Conservation (phyloP, 2,329 filamentous ascomycete species). For the Parastagonospora nodorum region DNA sequence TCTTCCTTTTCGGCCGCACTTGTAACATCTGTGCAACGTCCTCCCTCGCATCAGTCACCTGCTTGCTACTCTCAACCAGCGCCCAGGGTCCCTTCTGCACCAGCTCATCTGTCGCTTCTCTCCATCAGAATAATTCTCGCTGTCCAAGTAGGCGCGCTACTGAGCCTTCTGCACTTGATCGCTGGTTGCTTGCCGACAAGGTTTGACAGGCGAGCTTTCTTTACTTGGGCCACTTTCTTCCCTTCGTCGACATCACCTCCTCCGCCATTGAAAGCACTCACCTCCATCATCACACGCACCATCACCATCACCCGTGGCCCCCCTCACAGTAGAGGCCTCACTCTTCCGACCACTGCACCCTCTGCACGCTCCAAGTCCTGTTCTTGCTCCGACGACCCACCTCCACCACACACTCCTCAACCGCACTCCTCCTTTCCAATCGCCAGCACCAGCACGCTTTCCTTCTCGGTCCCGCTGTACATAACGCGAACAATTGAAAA, state of each 20-base stretch:
- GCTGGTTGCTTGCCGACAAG: conserved; percentile 38
- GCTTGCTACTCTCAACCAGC: conserved; percentile 17
- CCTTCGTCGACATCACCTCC: conserved; percentile 34
- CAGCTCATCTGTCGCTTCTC: conserved; percentile 18
- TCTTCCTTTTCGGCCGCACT: conserved; percentile 25
- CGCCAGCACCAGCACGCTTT: conserved; percentile 85
- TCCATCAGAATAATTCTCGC: conserved; percentile 18
- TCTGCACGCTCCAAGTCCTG: conserved; percentile 40
- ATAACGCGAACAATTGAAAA: conserved; percentile 55
- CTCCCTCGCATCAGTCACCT: conserved; percentile 22
- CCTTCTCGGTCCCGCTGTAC: conserved; percentile 78
- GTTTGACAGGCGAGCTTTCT: conserved; percentile 49
- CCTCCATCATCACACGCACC: conserved; percentile 36
- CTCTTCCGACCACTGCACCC: conserved; percentile 37
- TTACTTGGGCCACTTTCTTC: conserved; percentile 42
- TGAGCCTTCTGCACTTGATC: conserved; percentile 27
- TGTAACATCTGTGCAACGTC: conserved; percentile 18
- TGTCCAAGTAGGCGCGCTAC: conserved; percentile 23
- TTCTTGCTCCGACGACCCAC: conserved; percentile 42
- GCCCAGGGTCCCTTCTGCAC: conserved; percentile 24
- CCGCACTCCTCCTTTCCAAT: conserved; percentile 34
- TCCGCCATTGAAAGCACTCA: conserved; percentile 13
- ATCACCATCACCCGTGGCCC: conserved; percentile 34
- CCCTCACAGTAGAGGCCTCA: conserved; percentile 27
- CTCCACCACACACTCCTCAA: conserved; percentile 31